Evolutionary conservation across 768 basidiomycete genomes (phyloP), one percentile per base, ranked within the genome.

Genomic region (Macrolepiota fuliginosa): DNA sequence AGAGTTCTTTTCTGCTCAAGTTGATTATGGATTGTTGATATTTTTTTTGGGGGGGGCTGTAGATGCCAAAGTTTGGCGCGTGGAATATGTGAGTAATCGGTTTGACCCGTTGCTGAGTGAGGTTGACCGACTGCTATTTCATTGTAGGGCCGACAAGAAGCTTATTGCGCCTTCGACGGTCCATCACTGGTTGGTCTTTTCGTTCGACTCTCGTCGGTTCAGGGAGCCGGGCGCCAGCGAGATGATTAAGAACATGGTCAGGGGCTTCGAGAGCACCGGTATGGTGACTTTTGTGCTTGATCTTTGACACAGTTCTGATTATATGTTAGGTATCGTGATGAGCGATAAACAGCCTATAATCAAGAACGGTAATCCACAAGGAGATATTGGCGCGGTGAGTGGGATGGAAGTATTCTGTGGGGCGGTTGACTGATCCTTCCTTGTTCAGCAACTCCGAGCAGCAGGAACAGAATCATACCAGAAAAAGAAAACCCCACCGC

Each of bases 51-150:
- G n/a, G 29, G 29, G 29, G 29, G 29, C 60, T 42, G n/a, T 63
- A 89, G 87, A 70, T 64, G 42, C 91, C 89, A 0, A 72, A 76
- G 2, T 81, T 88, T 56, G 91, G 92, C 0, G 72, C 84, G 0
- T 93, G 92, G 91, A 92, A 92, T 61, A 90, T 92, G 91, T 86
- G 62, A 25, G 81, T 75, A 9, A 7, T 45, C 59, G 19, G 13
- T 65, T 56, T 32, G 29, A 7, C 29, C 36, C 25, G 40, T 10
- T 60, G 35, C 52, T 22, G 15, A 60, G n/a, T 35, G 29, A 32
- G 77, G 76, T 57, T 76, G 76, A 22, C 2, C 73, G 77, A 61
- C 79, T 78, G 1, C 74, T 78, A 64, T 82, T 78, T 62, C 72
- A 50, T 36, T 51, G 42, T 64, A 90, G 87, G 88, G 79, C 88